Conservation (phyloP, 139 green algal genomes). For the Closterium sp. region DNA sequence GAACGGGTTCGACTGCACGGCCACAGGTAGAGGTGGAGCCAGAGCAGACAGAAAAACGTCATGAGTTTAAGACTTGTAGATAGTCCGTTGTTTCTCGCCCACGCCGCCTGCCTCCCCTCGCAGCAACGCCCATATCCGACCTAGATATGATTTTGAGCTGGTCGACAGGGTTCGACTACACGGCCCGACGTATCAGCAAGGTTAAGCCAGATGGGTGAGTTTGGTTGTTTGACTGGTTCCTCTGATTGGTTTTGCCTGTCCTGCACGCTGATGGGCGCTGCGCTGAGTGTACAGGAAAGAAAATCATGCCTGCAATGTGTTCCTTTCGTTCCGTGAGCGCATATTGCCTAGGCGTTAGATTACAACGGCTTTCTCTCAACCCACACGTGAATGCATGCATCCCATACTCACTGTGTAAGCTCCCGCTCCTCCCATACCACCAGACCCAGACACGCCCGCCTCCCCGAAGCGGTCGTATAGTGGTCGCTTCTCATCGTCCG, state of each 20-base stretch:
- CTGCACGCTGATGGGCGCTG: background rate
- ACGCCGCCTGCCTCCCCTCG: constrained; percentile 34
- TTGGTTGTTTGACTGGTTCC: background rate
- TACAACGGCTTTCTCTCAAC: background rate
- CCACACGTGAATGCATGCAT: no score
- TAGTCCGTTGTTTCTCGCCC: constrained; percentile 9
- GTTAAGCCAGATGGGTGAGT: background rate
- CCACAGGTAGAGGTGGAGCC: background rate
- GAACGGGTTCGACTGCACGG: constrained; percentile 81
- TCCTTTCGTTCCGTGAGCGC: background rate
- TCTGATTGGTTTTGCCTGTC: background rate
- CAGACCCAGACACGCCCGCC: constrained; percentile 80
- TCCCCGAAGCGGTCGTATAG: constrained; percentile 97
- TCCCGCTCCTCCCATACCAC: constrained; percentile 14
- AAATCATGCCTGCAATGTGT: no score
- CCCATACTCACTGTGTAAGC: background rate
- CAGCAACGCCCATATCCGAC: constrained; percentile 60
- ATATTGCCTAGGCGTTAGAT: background rate
- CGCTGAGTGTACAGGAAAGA: background rate
- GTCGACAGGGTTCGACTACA: constrained; percentile 88
- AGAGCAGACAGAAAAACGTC: background rate
- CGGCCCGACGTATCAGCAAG: no score
- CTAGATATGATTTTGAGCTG: constrained; percentile 98
- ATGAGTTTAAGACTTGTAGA: no score
- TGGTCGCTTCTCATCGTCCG: constrained; percentile 90